phyloP scores from a whole-genome alignment of 106 monocot species.

The Triglochin maritima region DNA sequence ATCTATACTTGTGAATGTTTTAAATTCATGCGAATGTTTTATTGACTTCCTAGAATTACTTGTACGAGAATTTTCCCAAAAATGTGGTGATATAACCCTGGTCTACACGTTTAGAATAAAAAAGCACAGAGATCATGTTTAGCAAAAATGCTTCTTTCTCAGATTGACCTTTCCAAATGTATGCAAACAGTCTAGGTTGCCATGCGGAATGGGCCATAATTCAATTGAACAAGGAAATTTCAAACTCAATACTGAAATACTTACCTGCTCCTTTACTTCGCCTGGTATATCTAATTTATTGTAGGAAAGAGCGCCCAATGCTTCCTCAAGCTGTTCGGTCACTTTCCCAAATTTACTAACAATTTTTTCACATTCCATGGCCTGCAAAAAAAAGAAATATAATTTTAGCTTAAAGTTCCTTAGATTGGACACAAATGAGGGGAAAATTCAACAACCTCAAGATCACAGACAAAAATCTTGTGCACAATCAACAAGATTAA shows the following conservation, averaged over 20 bases:
- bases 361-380: conserved; percentile 29
- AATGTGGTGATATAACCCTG: background rate
- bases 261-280: conserved; percentile 90
- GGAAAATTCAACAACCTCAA: background rate
- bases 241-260: background rate
- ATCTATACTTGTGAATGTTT: too few species aligned
- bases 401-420: background rate
- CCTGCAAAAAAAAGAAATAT: conserved; percentile 28
- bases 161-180: background rate
- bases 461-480: background rate
- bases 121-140: background rate
- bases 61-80: too few species aligned
- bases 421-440: background rate
- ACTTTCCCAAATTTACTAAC: conserved; percentile 30
- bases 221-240: background rate
- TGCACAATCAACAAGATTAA: background rate
- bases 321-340: conserved; percentile 47
- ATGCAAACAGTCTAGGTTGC: background rate
- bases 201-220: background rate
- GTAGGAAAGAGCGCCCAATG: conserved; percentile 47
- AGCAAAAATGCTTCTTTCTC: background rate
- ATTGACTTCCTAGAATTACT: too few species aligned
- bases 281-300: conserved; percentile 49
- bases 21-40: too few species aligned
- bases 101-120: background rate